Percentiles rank a stretch among this genome's conserved stretches.
phyloP scores from a whole-genome alignment of 2,329 filamentous ascomycete species.

The Conoideocrella luteorostrata region DNA sequence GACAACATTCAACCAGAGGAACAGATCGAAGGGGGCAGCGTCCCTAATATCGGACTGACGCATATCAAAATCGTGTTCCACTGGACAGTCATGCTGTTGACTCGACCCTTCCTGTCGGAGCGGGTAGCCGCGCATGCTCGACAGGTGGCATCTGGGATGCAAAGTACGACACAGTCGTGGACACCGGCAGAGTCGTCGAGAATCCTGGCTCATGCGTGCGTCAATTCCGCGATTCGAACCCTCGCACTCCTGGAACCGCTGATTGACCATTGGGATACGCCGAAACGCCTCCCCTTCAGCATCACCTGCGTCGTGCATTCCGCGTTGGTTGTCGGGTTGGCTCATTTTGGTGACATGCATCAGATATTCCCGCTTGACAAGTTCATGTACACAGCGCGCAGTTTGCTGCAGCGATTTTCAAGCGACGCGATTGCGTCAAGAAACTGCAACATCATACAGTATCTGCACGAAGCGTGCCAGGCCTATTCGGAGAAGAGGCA shows the following conservation, averaged over 20 bases:
- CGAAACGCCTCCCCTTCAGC: slow-evolving; percentile 32
- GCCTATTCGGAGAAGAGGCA: slow-evolving; percentile 15
- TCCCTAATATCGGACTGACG: slow-evolving; percentile 4
- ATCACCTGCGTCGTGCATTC: slow-evolving; percentile 37
- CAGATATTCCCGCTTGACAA: slow-evolving; percentile 18
- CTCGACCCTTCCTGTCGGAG: slow-evolving; percentile 25
- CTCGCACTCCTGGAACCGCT: slow-evolving; percentile 32
- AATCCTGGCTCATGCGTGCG: slow-evolving; percentile 20
- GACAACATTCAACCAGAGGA: slow-evolving; percentile 5
- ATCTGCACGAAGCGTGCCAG: slow-evolving; percentile 18
- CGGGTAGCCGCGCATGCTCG: slow-evolving; percentile 15
- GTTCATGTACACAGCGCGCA: slow-evolving; percentile 14
- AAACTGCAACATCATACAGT: slow-evolving; percentile 16
- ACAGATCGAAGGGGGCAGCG: neutral
- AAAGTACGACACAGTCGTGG: neutral
- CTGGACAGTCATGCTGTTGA: slow-evolving; percentile 27
- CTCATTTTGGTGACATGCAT: slow-evolving; percentile 35
- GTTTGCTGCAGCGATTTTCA: slow-evolving; percentile 15
- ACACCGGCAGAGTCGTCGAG: slow-evolving; percentile 3
- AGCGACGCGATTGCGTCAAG: slow-evolving; percentile 18
- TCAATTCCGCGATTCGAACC: slow-evolving; percentile 22
- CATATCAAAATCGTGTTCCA: slow-evolving; percentile 27
- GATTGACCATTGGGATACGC: slow-evolving; percentile 22
- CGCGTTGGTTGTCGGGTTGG: slow-evolving; percentile 33
- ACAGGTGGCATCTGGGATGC: neutral